Evolutionary conservation across 306 rosid species (phyloP), one percentile per base, ranked within the genome.

Genomic region (Canavalia ensiformis): DNA sequence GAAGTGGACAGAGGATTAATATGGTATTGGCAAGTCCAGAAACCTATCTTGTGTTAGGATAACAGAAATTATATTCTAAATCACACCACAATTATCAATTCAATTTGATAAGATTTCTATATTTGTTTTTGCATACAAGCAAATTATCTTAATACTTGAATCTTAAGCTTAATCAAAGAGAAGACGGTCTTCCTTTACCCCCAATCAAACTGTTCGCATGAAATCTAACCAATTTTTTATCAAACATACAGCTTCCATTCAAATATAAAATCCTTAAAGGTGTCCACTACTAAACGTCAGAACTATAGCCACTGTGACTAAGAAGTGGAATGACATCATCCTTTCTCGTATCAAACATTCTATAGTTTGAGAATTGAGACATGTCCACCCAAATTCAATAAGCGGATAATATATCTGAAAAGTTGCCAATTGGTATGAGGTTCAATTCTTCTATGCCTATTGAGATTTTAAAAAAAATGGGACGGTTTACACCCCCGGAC

Each of bases 221-320:
- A 70, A 50, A 72, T 10, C 63, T 13, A 18, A 9, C 55, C 65
- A 34, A n/a, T 54, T 71, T 78, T 46, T 11, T 29, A 30, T 74
- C 35, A 72, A 74, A 65, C 28, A 47, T 41, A 51, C 35, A 62
- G 13, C 46, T 76, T 70, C 72, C 67, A 63, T 81, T 66, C 58
- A 70, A 65, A 57, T 37, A 62, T 1, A 41, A 54, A 72, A 42
- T 18, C 37, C 59, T 2, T 54, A 3, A 9, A 71, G 18, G 33
- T 37, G 60, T 79, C 46, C 62, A 37, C 78, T 72, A 75, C 34
- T 58, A 74, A 67, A 18, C 62, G 74, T 56, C 76, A 64, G 64
- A 49, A 28, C 34, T 44, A 35, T 35, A 81, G 66, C 47, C 45
- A 35, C 47, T 45, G 71, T 3, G 39, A 39, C 41, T 54, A 71